Conservation (phyloP, 1,284 basidiomycete species). For the Ganoderma leucocontextum region DNA sequence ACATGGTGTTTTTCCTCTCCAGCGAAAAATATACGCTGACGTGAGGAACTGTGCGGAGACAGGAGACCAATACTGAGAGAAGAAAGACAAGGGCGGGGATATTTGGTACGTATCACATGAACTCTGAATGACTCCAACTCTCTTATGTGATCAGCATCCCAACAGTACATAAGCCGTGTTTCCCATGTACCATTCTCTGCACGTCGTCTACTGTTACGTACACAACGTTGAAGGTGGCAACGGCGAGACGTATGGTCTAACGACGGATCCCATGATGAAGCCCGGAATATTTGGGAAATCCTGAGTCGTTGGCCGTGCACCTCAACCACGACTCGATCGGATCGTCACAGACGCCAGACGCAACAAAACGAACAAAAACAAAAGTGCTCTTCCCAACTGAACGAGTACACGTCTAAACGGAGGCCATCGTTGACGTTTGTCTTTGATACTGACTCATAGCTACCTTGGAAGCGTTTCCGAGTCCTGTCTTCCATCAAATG, state of each 20-base stretch:
- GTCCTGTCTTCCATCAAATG: no score
- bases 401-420: no score
- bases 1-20: conserved; percentile 35
- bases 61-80: conserved; percentile 20
- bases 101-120: conserved; percentile 29
- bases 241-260: conserved; percentile 30
- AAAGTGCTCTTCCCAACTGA: no score
- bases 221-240: conserved; percentile 28
- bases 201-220: conserved; percentile 15
- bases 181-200: conserved; percentile 24
- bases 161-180: conserved; percentile 45
- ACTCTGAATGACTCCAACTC: conserved; percentile 33
- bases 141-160: conserved; percentile 46
- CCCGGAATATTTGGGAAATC: no score
- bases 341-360: no score
- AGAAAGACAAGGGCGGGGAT: conserved; percentile 29
- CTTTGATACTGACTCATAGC: no score
- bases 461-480: no score
- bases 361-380: no score
- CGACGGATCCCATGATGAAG: no score
- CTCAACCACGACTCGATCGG: no score
- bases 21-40: conserved; percentile 14
- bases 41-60: conserved; percentile 16
- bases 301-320: no score
- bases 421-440: no score